These are phyloP conservation scores for Dipteronia sinensis DNA, from an alignment of 345 rosid species.

Conservation along the genomic window DNA sequence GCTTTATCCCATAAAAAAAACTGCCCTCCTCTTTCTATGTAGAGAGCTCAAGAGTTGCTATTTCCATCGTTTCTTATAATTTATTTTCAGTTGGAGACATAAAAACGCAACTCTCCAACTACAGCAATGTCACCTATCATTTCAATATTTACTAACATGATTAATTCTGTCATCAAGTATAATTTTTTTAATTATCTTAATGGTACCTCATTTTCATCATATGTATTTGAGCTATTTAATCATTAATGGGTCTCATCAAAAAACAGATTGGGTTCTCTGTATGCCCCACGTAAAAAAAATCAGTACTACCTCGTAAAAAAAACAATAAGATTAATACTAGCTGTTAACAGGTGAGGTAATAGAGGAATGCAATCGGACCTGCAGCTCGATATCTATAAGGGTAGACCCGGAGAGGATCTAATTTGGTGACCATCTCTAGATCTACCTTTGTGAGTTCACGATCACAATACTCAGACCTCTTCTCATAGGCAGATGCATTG, in stretches of 20 bases:
- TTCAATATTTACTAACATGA: not conserved
- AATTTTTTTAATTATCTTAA: too few relatives aligned
- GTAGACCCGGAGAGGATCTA: constrained; percentile 96
- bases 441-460: constrained; percentile 87
- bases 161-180: not conserved
- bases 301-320: not conserved
- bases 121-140: not conserved
- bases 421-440: constrained; percentile 84
- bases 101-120: too few relatives aligned
- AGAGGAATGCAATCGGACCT: constrained; percentile 46
- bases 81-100: too few relatives aligned
- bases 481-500: constrained; percentile 97
- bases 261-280: not conserved
- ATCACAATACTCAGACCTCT: constrained; percentile 94
- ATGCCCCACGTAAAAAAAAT: too few relatives aligned
- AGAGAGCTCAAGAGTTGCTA: too few relatives aligned
- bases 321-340: not conserved
- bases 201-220: too few relatives aligned
- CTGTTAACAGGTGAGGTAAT: not conserved
- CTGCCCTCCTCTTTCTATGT: too few relatives aligned
- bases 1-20: too few relatives aligned
- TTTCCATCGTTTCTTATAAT: too few relatives aligned
- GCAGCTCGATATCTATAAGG: constrained; percentile 98
- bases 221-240: too few relatives aligned
- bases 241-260: not conserved